Base-by-base conservation (phyloP, 306 rosid species). In the Pyrus pyrifolia region DNA sequence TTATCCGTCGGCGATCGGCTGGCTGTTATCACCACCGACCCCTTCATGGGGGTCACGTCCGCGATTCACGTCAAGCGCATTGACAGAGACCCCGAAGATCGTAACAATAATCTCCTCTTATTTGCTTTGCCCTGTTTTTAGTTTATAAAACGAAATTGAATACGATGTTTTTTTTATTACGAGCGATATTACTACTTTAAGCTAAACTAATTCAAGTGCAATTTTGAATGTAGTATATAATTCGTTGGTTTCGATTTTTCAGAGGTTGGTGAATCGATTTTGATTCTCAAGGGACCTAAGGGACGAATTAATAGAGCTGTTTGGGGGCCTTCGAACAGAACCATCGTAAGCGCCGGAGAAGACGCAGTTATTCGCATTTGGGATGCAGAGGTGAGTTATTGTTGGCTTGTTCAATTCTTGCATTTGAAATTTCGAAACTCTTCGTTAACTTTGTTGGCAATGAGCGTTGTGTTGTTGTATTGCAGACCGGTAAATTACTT, bases 301-400 rank as follows among this genome's bases (percentile, higher is more conserved):
- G 97, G 98, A 77, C 88, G 98, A 85, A 89, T 94, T 5, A 90
- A 92, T 53, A 90, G 98, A 79, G 98, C 98, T 76, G 80, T 92
- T 60, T 95, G 98, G 98, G 98, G 98, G 27, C 97, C 97, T 2
- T 83, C 92, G 25, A 92, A 92, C 81, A 74, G 45, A 49, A 92
- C 97, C 53, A 90, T 95, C 62, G 84, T 95, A 42, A 95, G 97
- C 82, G 93, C 83, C 0, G 98, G 98, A 63, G 98, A 95, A 90
- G 98, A 95, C 76, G 81, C 96, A 6, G 68, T 89, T 1, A 11
- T 95, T 83, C 95, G 98, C 14, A 83, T 92, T 40, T 95, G 98
- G 98, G 98, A 95, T 81, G 71, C 97, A 66, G 98, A 95, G 97
- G 92, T 90, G 73, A 58, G 22, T 76, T 18, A 6, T 35, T 35